Evolutionary conservation across 225 moss, liverwort and hornwort species (phyloP).

Genomic region (Marchantia paleacea): DNA sequence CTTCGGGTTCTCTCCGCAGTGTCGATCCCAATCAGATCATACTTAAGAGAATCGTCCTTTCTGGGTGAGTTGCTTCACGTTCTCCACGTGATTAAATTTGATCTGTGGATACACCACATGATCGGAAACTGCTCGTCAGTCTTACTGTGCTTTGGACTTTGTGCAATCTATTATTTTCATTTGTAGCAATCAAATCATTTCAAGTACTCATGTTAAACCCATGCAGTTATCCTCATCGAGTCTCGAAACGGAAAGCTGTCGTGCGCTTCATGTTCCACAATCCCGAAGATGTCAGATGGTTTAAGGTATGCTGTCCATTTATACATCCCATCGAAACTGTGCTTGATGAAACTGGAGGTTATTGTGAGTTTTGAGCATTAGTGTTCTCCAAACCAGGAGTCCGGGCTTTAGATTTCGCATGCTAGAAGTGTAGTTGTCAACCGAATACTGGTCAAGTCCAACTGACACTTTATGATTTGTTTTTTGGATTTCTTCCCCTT

Average conservation of each 20-base stretch:
- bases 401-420: too few relatives aligned
- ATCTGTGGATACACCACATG: background rate
- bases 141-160: background rate
- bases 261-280: constrained; percentile 95
- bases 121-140: background rate
- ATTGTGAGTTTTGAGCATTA: too few relatives aligned
- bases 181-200: background rate
- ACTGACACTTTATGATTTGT: too few relatives aligned
- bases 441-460: too few relatives aligned
- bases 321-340: too few relatives aligned
- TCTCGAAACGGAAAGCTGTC: constrained; percentile 90
- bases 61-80: constrained; percentile 54
- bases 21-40: constrained; percentile 83
- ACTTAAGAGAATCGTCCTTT: constrained; percentile 83
- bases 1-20: constrained; percentile 80
- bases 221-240: constrained; percentile 80
- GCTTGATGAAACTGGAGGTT: too few relatives aligned
- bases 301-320: constrained; percentile 49
- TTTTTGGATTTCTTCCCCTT: too few relatives aligned
- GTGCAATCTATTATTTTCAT: too few relatives aligned
- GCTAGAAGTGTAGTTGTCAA: too few relatives aligned
- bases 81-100: background rate
- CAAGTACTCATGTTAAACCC: background rate
- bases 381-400: too few relatives aligned
- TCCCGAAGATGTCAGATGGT: constrained; percentile 99